Evolutionary conservation across 208 protist species (phyloP).

Genomic region (Leishmania lainsoni): DNA sequence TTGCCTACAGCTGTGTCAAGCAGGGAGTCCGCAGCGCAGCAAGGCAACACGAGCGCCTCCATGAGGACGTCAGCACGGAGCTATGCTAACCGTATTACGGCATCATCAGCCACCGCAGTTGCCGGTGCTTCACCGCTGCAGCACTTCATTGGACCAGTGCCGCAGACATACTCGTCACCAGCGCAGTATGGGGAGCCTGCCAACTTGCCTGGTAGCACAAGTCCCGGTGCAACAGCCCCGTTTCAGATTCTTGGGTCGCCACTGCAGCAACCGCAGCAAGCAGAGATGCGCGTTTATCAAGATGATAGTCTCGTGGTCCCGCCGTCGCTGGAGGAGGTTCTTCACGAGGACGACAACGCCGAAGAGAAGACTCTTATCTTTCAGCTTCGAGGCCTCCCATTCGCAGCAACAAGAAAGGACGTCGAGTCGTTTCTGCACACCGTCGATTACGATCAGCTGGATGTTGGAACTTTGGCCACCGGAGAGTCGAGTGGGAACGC

Average conservation of each 20-base stretch:
- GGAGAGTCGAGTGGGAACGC: slow-evolving; percentile 66
- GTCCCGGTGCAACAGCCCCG: neutral
- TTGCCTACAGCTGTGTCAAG: neutral
- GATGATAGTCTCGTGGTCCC: neutral
- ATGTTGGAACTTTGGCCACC: slow-evolving; percentile 46
- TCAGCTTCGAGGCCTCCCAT: slow-evolving; percentile 79
- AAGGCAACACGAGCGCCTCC: no score
- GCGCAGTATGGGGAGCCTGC: neutral
- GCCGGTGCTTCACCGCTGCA: neutral
- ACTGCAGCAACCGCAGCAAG: neutral
- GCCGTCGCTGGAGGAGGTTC: neutral
- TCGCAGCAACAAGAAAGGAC: slow-evolving; percentile 50
- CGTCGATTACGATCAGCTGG: slow-evolving; percentile 40
- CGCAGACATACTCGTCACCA: neutral
- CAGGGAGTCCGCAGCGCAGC: neutral
- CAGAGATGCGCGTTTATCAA: neutral
- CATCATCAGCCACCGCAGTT: neutral
- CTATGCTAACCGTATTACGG: neutral
- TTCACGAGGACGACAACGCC: neutral
- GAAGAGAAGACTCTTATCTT: slow-evolving; percentile 33
- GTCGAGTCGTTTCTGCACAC: slow-evolving; percentile 48
- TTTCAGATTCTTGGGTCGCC: no score
- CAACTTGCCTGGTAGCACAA: neutral
- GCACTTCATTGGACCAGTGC: neutral
- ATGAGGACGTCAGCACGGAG: neutral